A percentile compares a stretch with the other conserved stretches of the same genome.
phyloP scores from a whole-genome alignment of 2,329 filamentous ascomycete species.

The Fusarium armeniacum region DNA sequence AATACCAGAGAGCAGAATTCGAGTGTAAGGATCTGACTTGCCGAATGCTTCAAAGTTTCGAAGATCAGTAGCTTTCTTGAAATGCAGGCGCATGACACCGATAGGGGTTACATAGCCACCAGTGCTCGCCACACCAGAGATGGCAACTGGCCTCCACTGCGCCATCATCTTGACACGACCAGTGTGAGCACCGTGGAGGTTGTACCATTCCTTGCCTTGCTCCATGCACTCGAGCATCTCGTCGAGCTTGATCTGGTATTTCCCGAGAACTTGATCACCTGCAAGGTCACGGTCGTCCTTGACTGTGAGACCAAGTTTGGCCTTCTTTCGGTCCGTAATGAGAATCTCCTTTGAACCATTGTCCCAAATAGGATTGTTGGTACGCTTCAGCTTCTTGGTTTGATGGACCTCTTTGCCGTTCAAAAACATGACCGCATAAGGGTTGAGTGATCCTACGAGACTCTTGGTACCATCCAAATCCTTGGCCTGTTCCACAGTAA shows the following conservation, averaged over 20 bases:
- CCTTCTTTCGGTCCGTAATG: constrained; percentile 91
- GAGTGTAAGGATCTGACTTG: constrained; percentile 95
- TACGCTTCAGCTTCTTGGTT: constrained; percentile 94
- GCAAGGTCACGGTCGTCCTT: constrained; percentile 94
- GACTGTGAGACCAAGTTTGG: constrained; percentile 90
- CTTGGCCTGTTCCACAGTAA: constrained; percentile 95
- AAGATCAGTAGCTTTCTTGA: constrained; percentile 84
- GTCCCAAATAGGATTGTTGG: constrained; percentile 97
- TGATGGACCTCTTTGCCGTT: constrained; percentile 93
- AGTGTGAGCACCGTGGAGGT: constrained; percentile 82
- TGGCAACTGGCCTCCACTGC: constrained; percentile 94
- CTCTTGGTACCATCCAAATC: constrained; percentile 94
- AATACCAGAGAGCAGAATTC: constrained; percentile 89
- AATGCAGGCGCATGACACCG: constrained; percentile 94
- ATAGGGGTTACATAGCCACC: constrained; percentile 94
- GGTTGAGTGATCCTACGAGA: constrained; percentile 89
- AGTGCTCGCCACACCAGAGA: constrained; percentile 83
- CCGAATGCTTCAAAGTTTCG: constrained; percentile 95
- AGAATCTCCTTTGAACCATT: constrained; percentile 94
- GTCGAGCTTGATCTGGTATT: constrained; percentile 94
- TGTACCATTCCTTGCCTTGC: constrained; percentile 97
- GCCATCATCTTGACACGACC: constrained; percentile 91
- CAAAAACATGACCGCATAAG: constrained; percentile 88
- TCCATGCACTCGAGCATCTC: constrained; percentile 92
- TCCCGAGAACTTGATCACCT: constrained; percentile 86